Evolutionary conservation across 306 rosid genomes (phyloP).

Genomic region (Datisca glomerata): DNA sequence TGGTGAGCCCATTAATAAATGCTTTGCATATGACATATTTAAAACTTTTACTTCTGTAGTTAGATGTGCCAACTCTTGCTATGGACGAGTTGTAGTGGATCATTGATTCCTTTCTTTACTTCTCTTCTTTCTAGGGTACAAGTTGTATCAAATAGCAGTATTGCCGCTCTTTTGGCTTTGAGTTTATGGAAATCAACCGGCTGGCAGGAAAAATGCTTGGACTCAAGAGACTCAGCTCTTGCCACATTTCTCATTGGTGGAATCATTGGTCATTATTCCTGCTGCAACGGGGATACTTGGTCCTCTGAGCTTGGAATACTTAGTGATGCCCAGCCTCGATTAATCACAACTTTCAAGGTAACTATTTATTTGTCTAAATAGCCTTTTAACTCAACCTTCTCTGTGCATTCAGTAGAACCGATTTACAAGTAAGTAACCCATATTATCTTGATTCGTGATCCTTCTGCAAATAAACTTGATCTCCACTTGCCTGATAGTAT

Average conservation of each 20-base stretch:
- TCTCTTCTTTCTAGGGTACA: slow-evolving; percentile 46
- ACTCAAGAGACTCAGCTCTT: slow-evolving; percentile 49
- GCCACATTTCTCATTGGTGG: slow-evolving; percentile 73
- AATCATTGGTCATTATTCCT: slow-evolving; percentile 74
- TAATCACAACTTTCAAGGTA: slow-evolving; percentile 88
- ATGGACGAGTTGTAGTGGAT: background rate
- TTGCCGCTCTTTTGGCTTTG: slow-evolving; percentile 57
- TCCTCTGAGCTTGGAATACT: slow-evolving; percentile 92
- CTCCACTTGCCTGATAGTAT: too few species aligned
- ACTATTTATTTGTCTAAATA: background rate
- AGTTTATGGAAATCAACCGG: slow-evolving; percentile 37
- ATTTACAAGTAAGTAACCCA: too few species aligned
- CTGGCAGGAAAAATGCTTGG: slow-evolving; percentile 59
- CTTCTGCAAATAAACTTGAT: too few species aligned
- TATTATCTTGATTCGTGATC: too few species aligned
- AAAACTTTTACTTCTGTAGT: background rate
- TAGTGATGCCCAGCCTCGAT: slow-evolving; percentile 63
- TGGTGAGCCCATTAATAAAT: too few species aligned
- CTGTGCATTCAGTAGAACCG: too few species aligned
- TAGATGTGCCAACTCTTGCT: background rate
- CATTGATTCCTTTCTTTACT: background rate
- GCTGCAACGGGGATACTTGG: slow-evolving; percentile 98
- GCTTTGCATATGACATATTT: too few species aligned
- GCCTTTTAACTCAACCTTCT: too few species aligned
- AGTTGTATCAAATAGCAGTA: slow-evolving; percentile 67